Evolutionary conservation across 345 rosid genomes (phyloP).

Genomic region (Hibiscus tridactylites): DNA sequence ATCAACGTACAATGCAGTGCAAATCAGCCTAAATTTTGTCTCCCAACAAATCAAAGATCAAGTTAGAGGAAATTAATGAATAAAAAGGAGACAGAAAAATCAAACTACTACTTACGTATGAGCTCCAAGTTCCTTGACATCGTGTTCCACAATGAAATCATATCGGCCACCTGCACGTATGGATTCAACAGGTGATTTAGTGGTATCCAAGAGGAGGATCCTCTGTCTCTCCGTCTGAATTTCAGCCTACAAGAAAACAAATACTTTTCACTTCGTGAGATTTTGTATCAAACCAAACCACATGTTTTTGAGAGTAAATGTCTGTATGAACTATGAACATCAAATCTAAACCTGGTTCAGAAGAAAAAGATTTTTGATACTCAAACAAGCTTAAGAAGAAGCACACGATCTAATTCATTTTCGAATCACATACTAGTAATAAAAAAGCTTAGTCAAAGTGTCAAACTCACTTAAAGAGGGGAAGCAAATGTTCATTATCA

Average conservation of each 20-base stretch:
- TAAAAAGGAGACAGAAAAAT: neutral
- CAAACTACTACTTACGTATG: slow-evolving; percentile 51
- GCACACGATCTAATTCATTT: neutral
- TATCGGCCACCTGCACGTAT: slow-evolving; percentile 85
- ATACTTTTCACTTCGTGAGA: neutral
- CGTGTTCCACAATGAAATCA: slow-evolving; percentile 95
- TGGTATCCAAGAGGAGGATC: slow-evolving; percentile 74
- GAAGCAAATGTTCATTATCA: neutral
- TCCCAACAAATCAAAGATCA: neutral
- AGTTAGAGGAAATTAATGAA: neutral
- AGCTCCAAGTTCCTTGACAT: slow-evolving; percentile 98
- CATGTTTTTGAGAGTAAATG: neutral
- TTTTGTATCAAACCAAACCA: neutral
- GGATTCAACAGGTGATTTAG: slow-evolving; percentile 80
- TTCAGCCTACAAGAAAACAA: slow-evolving; percentile 57
- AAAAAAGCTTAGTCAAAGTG: neutral
- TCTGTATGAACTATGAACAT: neutral
- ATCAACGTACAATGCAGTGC: slow-evolving; percentile 82
- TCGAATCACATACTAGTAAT: neutral
- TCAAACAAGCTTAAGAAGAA: neutral
- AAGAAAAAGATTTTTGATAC: neutral
- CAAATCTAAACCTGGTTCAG: neutral
- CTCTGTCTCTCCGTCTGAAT: slow-evolving; percentile 93
- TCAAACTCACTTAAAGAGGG: neutral
- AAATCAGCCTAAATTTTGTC: slow-evolving; percentile 56